A percentile compares a stretch with the other conserved stretches of the same genome.
These are phyloP conservation scores for Solanum hybrid DNA, from an alignment of 305 asterid genomes.

Conservation along the genomic window DNA sequence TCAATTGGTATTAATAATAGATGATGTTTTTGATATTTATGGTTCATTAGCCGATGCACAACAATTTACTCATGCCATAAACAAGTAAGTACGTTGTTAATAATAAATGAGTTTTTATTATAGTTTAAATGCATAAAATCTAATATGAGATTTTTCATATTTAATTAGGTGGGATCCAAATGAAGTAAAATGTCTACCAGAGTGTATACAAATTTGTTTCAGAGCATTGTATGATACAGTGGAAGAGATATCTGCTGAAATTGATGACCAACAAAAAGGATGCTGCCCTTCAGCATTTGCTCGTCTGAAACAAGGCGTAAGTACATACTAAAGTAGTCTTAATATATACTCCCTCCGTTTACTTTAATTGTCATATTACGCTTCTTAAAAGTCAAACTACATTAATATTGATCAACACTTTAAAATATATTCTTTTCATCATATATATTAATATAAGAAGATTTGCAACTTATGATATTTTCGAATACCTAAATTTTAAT, in stretches of 20 bases:
- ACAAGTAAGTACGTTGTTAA: conserved; percentile 14
- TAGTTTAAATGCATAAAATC: not conserved
- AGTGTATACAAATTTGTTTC: conserved; percentile 40
- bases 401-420: too few relatives aligned
- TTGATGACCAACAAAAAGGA: conserved; percentile 29
- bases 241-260: conserved; percentile 30
- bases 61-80: conserved; percentile 42
- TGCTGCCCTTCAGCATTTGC: conserved; percentile 33
- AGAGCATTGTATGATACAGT: conserved; percentile 29
- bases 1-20: conserved; percentile 33
- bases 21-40: conserved; percentile 56
- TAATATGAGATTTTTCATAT: not conserved
- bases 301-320: conserved; percentile 33
- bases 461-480: too few relatives aligned
- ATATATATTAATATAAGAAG: too few relatives aligned
- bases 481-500: too few relatives aligned
- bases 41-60: conserved; percentile 41
- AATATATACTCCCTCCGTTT: too few relatives aligned
- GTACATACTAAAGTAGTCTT: not conserved
- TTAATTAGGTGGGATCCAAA: conserved; percentile 41
- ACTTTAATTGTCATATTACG: too few relatives aligned
- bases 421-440: too few relatives aligned
- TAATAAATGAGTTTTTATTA: not conserved
- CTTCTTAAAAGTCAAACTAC: too few relatives aligned
- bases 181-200: conserved; percentile 34